These are phyloP conservation scores for Syncephalastrum racemosum DNA, from an alignment of 371 early-diverging fungal genomes.

Conservation along the genomic window DNA sequence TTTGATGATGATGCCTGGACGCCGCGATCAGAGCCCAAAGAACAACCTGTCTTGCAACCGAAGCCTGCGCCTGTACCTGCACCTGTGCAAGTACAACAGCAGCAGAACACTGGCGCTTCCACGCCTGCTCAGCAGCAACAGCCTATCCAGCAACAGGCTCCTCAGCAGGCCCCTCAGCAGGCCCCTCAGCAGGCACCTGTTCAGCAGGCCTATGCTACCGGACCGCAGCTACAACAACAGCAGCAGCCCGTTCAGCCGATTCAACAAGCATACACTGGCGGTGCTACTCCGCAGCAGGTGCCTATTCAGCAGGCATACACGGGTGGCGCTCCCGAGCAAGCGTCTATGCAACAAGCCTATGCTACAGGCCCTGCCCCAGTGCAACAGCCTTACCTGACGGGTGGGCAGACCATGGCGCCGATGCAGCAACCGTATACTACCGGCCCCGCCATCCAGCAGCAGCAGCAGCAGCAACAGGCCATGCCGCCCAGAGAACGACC, in stretches of 20 bases:
- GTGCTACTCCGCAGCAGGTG: background rate
- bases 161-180: slow-evolving; percentile 4
- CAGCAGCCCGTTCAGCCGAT: background rate
- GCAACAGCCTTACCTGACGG: background rate
- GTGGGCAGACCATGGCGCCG: background rate
- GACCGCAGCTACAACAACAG: background rate
- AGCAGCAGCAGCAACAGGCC: background rate
- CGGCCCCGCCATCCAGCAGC: slow-evolving; percentile 3
- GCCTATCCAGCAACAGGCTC: background rate
- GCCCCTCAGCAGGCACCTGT: background rate
- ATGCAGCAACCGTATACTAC: slow-evolving; percentile 8
- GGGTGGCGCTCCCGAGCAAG: background rate
- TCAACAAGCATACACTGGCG: background rate
- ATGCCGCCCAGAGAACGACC: slow-evolving; percentile 30
- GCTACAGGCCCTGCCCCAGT: background rate
- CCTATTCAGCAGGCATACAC: slow-evolving; percentile 4
- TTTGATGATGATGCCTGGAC: slow-evolving; percentile 62
- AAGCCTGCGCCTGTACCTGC: slow-evolving; percentile 8
- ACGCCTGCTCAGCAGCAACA: too few species aligned
- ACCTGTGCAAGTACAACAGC: slow-evolving; percentile 2
- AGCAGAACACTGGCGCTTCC: background rate
- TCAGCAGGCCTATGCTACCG: background rate
- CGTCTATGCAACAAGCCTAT: background rate
- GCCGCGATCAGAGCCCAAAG: slow-evolving; percentile 20
- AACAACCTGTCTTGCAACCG: slow-evolving; percentile 5